Evolutionary conservation across 2,329 filamentous ascomycete species (phyloP).

Genomic region (Zymoseptoria ardabiliae): DNA sequence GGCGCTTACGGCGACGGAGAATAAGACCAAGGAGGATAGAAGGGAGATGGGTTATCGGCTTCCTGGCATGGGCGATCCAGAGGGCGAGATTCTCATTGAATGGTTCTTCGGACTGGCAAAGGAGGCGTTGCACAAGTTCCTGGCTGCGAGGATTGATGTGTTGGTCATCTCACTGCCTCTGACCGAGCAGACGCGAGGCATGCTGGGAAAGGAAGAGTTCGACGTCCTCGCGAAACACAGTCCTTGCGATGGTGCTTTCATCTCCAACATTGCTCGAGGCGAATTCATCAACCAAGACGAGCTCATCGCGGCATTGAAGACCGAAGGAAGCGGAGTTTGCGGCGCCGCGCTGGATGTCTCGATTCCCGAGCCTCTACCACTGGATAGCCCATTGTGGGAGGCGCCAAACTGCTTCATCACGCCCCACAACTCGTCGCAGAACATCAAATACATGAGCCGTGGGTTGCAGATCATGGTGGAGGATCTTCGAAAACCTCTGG

Average conservation of each 20-base stretch:
- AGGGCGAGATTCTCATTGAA: constrained; percentile 45
- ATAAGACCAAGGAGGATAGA: constrained; percentile 54
- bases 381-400: constrained; percentile 59
- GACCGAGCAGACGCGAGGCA: constrained; percentile 43
- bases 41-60: constrained; percentile 58
- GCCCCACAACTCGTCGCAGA: constrained; percentile 40
- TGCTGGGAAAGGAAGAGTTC: constrained; percentile 48
- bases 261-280: constrained; percentile 64
- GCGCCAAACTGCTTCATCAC: constrained; percentile 41
- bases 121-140: constrained; percentile 44
- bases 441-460: not conserved
- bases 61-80: constrained; percentile 53
- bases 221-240: constrained; percentile 17
- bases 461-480: not conserved
- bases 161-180: constrained; percentile 49
- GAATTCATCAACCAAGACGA: constrained; percentile 53
- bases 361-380: constrained; percentile 65
- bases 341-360: constrained; percentile 70
- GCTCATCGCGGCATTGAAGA: constrained; percentile 53
- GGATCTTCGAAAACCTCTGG: not conserved
- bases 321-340: constrained; percentile 37
- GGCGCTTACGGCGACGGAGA: constrained; percentile 63
- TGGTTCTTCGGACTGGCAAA: constrained; percentile 50
- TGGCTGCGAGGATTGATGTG: constrained; percentile 48
- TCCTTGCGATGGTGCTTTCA: constrained; percentile 33